Base-by-base conservation (phyloP, 805 yeast genomes). In the Ogataea paradorogensis region DNA sequence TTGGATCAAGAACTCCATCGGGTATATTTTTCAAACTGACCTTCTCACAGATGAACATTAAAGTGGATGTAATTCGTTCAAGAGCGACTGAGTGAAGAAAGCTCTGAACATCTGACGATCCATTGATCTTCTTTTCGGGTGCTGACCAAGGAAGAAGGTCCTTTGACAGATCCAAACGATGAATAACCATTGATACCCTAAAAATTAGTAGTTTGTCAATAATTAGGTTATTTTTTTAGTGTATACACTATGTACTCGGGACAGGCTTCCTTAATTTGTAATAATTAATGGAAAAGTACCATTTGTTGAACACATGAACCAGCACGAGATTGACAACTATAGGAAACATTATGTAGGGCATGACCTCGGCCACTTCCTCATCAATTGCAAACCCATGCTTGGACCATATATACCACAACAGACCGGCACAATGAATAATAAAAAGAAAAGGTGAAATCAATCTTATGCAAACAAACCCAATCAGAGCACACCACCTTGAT, bases 61-160 rank as follows among this genome's bases (percentile, higher is more conserved):
- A 38, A 5, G 67, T 50, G 14, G 49, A 48, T 30, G 67, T 62
- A 3, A 76, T 48, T 30, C 75, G 66, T 4, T 51, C 48, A 11
- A 71, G 46, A 1, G 79, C 75, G 0, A 62, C 45, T 7, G 82
- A 74, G 9, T 56, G 50, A 18, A 71, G 77, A 54, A 77, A 76
- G 7, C 52, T 46, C 3, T 53, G 56, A 0, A 75, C 66, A 7
- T 70, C 74, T 14, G 55, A 53, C 2, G 70, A 47, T 33, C 70
- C 73, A 38, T 69, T 62, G 22, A 76, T 76, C 29, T 67, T 58
- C 47, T 76, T 76, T 5, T 50, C 56, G 0, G 81, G 80, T 4
- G 44, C 51, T 0, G 18, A 13, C 66, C 66, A 61, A 11, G 34
- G 32, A 8, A 36, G 30, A 3, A 25, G 25, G 14, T n/a, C 22